Base-by-base conservation (phyloP, 106 monocot species). In the Acanthochlamys bracteata region DNA sequence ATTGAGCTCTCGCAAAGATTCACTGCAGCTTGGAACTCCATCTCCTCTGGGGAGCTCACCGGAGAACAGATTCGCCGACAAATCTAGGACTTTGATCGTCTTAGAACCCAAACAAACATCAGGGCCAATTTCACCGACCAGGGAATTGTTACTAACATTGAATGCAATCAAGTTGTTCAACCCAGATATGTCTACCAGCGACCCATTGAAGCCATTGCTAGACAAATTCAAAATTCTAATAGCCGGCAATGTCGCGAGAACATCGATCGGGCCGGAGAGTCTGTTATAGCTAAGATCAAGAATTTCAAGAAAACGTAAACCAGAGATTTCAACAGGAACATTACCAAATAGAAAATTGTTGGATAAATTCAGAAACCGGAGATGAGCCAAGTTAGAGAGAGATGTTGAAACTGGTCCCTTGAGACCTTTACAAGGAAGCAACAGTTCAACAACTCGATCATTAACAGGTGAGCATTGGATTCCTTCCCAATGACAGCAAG, bases 201-300 rank as follows among this genome's bases (percentile, higher is more conserved):
- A 59, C 33, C 75, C 83, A 21, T 71, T 69, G 72, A 88, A 78
- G 39, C 17, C 71, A 61, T 89, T 89, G 55, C 81, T 78, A 27
- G 83, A 84, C 3, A 89, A 58, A 51, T 89, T 75, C 24, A 70
- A 60, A 15, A 55, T 15, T 11, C 70, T 46, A 10, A 84, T 57
- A 9, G 71, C 17, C 10, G 20, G 42, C 60, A 81, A 64, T 42
- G 58, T 59, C 39, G 45, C 15, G 41, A 79, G 9, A 0, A 51
- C 41, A 15, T 73, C 21, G 41, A 89, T 49, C 1, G 55, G 11
- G 7, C 89, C 81, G 0, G 78, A 76, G 6, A 84, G 61, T 10
- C 20, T 75, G 53, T 89, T 89, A 71, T 49, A 65, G 70, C 88
- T 84, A 63, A 89, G 74, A 53, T 88, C 77, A 23, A 88, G 77